Evolutionary conservation across 2,329 filamentous ascomycete genomes (phyloP).

Genomic region (Lasiodiplodia citricola): DNA sequence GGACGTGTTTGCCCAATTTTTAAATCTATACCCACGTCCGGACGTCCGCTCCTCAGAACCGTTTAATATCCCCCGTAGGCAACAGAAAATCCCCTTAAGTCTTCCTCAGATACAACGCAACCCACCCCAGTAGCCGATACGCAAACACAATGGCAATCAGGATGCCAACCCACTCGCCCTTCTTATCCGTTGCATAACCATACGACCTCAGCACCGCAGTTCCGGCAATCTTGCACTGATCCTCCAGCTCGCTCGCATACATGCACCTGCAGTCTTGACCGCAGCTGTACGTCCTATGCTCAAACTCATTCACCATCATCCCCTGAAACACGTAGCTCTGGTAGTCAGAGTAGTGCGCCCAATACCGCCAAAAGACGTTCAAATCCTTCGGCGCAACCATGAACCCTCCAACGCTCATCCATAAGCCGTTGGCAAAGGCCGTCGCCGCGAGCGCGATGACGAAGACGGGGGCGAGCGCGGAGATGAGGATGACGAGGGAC

Average conservation of each 20-base stretch:
- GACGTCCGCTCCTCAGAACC: no score
- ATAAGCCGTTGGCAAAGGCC: constrained; percentile 85
- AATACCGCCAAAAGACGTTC: constrained; percentile 85
- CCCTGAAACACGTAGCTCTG: constrained; percentile 86
- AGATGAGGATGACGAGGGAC: constrained; percentile 78
- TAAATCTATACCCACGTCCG: background rate
- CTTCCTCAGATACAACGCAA: constrained; percentile 57
- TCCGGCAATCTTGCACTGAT: constrained; percentile 72
- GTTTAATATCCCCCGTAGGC: no score
- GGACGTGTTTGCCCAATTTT: no score
- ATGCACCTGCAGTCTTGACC: constrained; percentile 68
- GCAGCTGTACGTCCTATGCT: constrained; percentile 67
- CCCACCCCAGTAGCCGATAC: constrained; percentile 72
- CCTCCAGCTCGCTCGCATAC: constrained; percentile 67
- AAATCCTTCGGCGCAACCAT: constrained; percentile 73
- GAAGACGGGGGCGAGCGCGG: constrained; percentile 76
- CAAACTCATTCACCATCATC: constrained; percentile 93
- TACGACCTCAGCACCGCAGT: constrained; percentile 72
- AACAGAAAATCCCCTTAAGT: constrained; percentile 16
- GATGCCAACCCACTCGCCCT: constrained; percentile 76
- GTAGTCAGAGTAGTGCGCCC: constrained; percentile 89
- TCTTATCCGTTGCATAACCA: constrained; percentile 68
- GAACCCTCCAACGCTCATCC: constrained; percentile 88
- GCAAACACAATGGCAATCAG: constrained; percentile 76
- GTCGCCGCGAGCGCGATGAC: constrained; percentile 79